A percentile compares a stretch with the other conserved stretches of the same genome.
Evolutionary conservation across 2,329 filamentous ascomycete species (phyloP).

Genomic region (Pestalotiopsis sp.): DNA sequence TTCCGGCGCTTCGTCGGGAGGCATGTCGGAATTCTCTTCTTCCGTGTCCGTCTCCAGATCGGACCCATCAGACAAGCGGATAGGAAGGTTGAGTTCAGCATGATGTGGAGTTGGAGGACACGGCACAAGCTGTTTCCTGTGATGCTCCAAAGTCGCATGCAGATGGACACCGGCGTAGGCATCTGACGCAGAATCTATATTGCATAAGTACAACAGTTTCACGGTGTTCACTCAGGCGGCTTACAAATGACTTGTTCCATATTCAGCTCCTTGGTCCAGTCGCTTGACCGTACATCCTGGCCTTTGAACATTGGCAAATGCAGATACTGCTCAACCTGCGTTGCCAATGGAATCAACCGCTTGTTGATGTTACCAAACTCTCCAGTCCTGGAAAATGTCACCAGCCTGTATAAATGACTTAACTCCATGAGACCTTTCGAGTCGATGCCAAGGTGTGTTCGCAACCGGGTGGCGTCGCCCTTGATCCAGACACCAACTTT

Average conservation of each 20-base stretch:
- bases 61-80: constrained; percentile 54
- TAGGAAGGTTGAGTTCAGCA: constrained; percentile 68
- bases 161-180: constrained; percentile 79
- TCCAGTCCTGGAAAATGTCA: constrained; percentile 63
- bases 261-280: constrained; percentile 71
- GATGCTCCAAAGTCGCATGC: constrained; percentile 70
- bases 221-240: constrained; percentile 31
- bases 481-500: constrained; percentile 80
- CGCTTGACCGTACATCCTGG: constrained; percentile 66
- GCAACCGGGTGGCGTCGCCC: constrained; percentile 70
- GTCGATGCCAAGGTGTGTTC: constrained; percentile 66
- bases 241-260: constrained; percentile 71
- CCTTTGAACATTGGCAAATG: constrained; percentile 78
- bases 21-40: constrained; percentile 15
- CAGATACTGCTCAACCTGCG: constrained; percentile 71
- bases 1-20: constrained; percentile 5
- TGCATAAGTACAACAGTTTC: neutral
- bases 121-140: constrained; percentile 68
- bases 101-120: constrained; percentile 70
- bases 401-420: constrained; percentile 78
- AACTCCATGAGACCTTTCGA: constrained; percentile 75
- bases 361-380: constrained; percentile 65
- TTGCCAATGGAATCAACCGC: constrained; percentile 65
- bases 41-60: constrained; percentile 32
- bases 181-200: constrained; percentile 75